Base-by-base conservation (phyloP, 441 rosid species). In the Euphorbia schlechtendalii region DNA sequence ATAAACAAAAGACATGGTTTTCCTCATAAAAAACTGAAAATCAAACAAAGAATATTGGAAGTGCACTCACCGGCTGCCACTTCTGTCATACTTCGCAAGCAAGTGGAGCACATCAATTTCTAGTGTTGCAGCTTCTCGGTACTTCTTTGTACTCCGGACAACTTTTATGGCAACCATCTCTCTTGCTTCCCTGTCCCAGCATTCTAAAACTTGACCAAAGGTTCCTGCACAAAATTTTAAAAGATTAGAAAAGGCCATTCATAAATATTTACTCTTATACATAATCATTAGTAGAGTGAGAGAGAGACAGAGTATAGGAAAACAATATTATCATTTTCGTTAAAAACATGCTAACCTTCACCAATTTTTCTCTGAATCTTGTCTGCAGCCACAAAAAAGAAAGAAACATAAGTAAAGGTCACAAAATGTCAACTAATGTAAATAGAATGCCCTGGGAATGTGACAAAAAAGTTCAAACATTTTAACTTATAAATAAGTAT, bases 181-280 rank as follows among this genome's bases (percentile, higher is more conserved):
- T 70, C 75, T 77, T 51, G 76, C 76, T 76, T 84, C 92, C 69
- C 83, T 82, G 68, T 86, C 92, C 83, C 85, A 86, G 61, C 92
- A 86, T 71, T 86, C 89, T 74, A 86, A 65, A 62, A 86, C 89
- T 76, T 79, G 87, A 61, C 92, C 89, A 66, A 86, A 86, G 43
- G 89, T 84, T 20, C 92, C 92, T 86, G 77, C 59, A 34, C 34
- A 52, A 64, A 41, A 46, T 52, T 52, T 52, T 43, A 52, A 68
- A 22, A 2, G 36, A 54, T 41, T 22, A 7, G 64, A 32, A 66
- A 52, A 43, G n/a, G n/a, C 28, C 5, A 2, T 25, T n/a, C 3
- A 13, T n/a, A n/a, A n/a, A n/a, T n/a, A n/a, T n/a, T n/a, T n/a
- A n/a, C n/a, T n/a, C n/a, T n/a, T n/a, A n/a, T n/a, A n/a, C n/a